Evolutionary conservation across 495 filamentous ascomycete species (phyloP).

Genomic region (Massariosphaeria phaeospora): DNA sequence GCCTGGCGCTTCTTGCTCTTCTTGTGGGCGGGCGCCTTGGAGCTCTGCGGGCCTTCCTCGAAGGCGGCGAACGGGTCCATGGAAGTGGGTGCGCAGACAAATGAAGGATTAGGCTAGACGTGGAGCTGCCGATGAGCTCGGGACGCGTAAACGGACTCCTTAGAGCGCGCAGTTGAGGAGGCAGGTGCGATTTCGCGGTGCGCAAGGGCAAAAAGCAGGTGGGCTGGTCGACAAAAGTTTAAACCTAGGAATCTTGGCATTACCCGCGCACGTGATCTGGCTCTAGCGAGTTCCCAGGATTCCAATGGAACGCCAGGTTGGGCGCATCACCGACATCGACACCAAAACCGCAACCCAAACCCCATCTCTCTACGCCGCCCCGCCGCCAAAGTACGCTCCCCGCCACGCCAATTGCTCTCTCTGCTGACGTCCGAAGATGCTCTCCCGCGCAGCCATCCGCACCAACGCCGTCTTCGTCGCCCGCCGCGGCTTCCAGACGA

Average conservation of each 20-base stretch:
- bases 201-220: no score
- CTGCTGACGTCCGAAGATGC: conserved; percentile 58
- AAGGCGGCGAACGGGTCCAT: conserved; percentile 44
- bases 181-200: no score
- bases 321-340: no score
- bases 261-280: no score
- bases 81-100: conserved; percentile 22
- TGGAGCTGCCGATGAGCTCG: no score
- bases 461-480: conserved; percentile 61
- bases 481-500: conserved; percentile 92
- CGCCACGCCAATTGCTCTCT: conserved; percentile 17
- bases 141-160: no score
- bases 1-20: conserved; percentile 58
- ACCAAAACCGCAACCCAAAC: not conserved
- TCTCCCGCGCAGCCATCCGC: conserved; percentile 72
- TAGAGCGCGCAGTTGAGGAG: no score
- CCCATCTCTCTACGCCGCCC: conserved; percentile 13
- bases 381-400: conserved; percentile 23
- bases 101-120: no score
- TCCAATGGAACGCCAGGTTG: no score
- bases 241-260: no score
- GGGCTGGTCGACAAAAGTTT: no score
- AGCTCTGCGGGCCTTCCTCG: conserved; percentile 34
- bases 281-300: no score
- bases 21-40: conserved; percentile 21